These are phyloP conservation scores for Rhizopogon roseolus DNA, from an alignment of 768 basidiomycete genomes.

Conservation along the genomic window DNA sequence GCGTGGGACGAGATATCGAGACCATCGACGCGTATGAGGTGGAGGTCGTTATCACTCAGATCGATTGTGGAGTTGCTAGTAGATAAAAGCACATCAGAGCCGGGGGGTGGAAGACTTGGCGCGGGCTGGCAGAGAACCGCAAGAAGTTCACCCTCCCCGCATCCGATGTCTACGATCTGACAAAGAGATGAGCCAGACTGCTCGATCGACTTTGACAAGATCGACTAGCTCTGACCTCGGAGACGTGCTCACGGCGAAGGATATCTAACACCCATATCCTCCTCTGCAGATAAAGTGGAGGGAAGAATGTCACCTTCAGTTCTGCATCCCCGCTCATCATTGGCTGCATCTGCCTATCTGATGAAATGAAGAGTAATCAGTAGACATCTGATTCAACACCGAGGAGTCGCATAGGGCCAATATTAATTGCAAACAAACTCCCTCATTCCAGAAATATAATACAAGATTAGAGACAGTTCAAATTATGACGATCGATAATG, in stretches of 20 bases:
- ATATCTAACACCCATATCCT: conserved; percentile 67
- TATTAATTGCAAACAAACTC: too few relatives aligned
- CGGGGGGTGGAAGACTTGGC: conserved; percentile 50
- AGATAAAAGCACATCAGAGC: conserved; percentile 21
- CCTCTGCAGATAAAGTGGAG: conserved; percentile 63
- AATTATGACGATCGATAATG: too few relatives aligned
- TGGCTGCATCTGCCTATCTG: not conserved
- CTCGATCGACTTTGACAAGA: not conserved
- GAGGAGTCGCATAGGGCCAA: too few relatives aligned
- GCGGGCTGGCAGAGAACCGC: conserved; percentile 68
- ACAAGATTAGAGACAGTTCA: too few relatives aligned
- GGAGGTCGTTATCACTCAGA: conserved; percentile 36
- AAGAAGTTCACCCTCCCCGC: conserved; percentile 77
- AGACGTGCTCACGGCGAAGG: conserved; percentile 51
- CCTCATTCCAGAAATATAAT: too few relatives aligned
- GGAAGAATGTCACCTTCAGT: conserved; percentile 58
- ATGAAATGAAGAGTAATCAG: not conserved
- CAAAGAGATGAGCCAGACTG: not conserved
- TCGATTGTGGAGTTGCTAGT: conserved; percentile 28
- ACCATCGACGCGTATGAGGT: conserved; percentile 53
- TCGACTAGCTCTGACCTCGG: conserved; percentile 37
- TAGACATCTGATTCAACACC: too few relatives aligned
- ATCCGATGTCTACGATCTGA: conserved; percentile 80
- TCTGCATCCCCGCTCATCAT: conserved; percentile 14
- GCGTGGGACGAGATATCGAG: conserved; percentile 58